Evolutionary conservation across 2,329 filamentous ascomycete genomes (phyloP), one percentile per base, ranked within the genome.

Genomic region (Ceratocystis destructans): DNA sequence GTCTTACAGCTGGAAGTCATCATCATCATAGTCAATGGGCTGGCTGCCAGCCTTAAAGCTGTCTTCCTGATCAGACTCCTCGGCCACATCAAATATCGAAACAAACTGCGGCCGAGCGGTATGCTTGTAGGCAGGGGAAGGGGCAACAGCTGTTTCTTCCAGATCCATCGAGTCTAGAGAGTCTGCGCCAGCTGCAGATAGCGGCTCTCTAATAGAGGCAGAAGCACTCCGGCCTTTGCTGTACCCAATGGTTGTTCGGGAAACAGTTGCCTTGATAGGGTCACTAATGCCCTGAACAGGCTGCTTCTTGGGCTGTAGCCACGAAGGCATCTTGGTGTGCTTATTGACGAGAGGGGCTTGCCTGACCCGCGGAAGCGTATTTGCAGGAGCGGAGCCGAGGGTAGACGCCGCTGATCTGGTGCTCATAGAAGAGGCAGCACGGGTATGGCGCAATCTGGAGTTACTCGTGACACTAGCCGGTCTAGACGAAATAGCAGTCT

Each of bases 171-270:
- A 37, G 15, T 61, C 64, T 1, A 31, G 10, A 4, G 62, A 17
- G 22, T 22, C 31, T 12, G 37, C 20, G 5, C 41, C 22, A 33
- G 63, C 25, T 15, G 41, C 15, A 15, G 61, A 17, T n/a, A 50
- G 48, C 3, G 33, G 46, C 20, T 65, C 37, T 8, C 1, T 64
- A 28, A 65, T 22, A 41, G 66, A 33, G 64, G 48, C 55, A 1
- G 79, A 80, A 3, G 80, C 78, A 3, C 78, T 78, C 44, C 89
- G 83, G 44, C 92, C 91, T 74, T 88, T 90, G 66, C 83, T 89
- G 73, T 96, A 96, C 17, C 92, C 92, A 53, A 96, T 81, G 0
- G 91, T 96, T 66, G 85, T 92, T 69, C 86, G 84, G 1, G 91
- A 96, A 5, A 85, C 85, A 5, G 83, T 83, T 7, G 53, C 25